Evolutionary conservation across 352 stramenopile genomes (phyloP).

Genomic region (Chrysophaeum taylorii): DNA sequence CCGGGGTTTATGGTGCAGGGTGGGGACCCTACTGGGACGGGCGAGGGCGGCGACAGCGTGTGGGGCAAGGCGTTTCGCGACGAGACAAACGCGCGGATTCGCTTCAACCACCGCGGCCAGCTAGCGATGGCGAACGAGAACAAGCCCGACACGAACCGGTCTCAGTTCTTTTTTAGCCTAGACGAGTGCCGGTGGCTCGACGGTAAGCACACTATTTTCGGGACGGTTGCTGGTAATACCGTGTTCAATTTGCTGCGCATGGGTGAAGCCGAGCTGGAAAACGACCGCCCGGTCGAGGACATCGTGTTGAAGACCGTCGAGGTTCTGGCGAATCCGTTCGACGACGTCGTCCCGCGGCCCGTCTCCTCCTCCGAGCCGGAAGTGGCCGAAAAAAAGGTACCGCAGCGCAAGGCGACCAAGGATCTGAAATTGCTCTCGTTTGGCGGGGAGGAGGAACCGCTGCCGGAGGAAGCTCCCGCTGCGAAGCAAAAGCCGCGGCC

Average conservation of each 20-base stretch:
- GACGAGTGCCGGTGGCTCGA: conserved; percentile 83
- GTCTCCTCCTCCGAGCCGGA: conserved; percentile 19
- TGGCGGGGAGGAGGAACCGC: conserved; percentile 74
- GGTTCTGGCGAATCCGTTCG: conserved; percentile 82
- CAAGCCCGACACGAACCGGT: conserved; percentile 67
- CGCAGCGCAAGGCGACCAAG: conserved; percentile 74
- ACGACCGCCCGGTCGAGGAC: conserved; percentile 55
- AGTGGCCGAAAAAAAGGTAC: conserved; percentile 47
- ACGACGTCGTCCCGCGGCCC: conserved; percentile 72
- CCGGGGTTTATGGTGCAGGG: conserved; percentile 88
- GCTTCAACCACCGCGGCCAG: conserved; percentile 88
- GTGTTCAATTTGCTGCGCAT: conserved; percentile 94
- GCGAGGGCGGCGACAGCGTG: conserved; percentile 63
- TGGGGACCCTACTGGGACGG: conserved; percentile 72
- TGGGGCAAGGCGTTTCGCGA: conserved; percentile 63
- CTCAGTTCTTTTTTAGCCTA: conserved; percentile 96
- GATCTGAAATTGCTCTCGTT: conserved; percentile 89
- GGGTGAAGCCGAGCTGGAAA: conserved; percentile 61
- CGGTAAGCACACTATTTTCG: conserved; percentile 87
- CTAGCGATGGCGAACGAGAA: conserved; percentile 67
- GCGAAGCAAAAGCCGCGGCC: conserved; percentile 3
- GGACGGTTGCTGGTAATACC: conserved; percentile 82
- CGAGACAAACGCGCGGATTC: conserved; percentile 82
- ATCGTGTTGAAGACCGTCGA: conserved; percentile 66
- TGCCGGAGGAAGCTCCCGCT: conserved; percentile 34